Conservation (phyloP, 2,329 filamentous ascomycete genomes). For the Pseudomassariella vexata region DNA sequence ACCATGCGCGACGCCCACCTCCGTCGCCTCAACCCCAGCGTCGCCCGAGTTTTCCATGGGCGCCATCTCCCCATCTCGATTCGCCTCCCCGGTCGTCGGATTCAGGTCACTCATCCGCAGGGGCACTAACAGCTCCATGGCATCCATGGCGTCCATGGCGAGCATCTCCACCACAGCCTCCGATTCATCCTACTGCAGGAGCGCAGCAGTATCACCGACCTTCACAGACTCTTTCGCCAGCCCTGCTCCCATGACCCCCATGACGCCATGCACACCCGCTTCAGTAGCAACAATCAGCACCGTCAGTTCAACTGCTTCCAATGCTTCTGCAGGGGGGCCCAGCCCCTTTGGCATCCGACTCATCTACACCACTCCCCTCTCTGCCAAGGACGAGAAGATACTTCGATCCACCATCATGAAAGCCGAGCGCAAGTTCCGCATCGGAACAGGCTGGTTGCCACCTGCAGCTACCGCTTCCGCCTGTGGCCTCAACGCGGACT, state of each 20-base stretch:
- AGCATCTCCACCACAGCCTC: constrained; percentile 13
- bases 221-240: constrained; percentile 21
- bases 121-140: constrained; percentile 25
- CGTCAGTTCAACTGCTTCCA: constrained; percentile 23
- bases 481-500: constrained; percentile 41
- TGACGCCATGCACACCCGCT: constrained; percentile 40
- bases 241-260: constrained; percentile 33
- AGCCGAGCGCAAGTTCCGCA: constrained; percentile 43
- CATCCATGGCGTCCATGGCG: too few species aligned
- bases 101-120: constrained; percentile 34
- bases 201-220: constrained; percentile 25
- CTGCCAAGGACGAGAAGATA: constrained; percentile 38
- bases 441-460: constrained; percentile 25
- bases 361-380: constrained; percentile 40
- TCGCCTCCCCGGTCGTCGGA: constrained; percentile 25
- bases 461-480: constrained; percentile 35
- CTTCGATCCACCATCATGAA: constrained; percentile 44
- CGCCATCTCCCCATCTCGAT: constrained; percentile 22
- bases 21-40: constrained; percentile 17
- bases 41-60: constrained; percentile 17
- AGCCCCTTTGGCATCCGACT: constrained; percentile 44
- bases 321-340: constrained; percentile 17
- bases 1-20: constrained; percentile 18
- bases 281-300: constrained; percentile 31
- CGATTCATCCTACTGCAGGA: constrained; percentile 13